Conservation (phyloP, 768 basidiomycete species). For the Suillus plorans region DNA sequence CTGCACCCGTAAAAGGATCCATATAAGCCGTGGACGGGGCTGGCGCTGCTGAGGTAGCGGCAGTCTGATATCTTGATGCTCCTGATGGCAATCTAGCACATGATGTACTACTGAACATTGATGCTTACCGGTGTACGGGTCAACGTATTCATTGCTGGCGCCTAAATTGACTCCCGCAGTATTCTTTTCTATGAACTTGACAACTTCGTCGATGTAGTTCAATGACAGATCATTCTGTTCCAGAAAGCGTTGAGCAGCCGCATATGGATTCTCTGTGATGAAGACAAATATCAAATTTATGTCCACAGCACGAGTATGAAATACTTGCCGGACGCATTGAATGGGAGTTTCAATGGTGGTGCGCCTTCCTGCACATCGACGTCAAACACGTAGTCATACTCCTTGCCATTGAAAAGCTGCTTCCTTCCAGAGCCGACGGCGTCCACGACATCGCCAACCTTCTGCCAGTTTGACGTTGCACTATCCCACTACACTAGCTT, state of each 20-base stretch:
- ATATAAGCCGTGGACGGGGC: slow-evolving; percentile 40
- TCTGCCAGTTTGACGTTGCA: slow-evolving; percentile 72
- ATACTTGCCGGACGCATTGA: slow-evolving; percentile 76
- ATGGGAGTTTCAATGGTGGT: slow-evolving; percentile 92
- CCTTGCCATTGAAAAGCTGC: slow-evolving; percentile 89
- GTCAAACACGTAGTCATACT: slow-evolving; percentile 99
- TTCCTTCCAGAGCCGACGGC: slow-evolving; percentile 89
- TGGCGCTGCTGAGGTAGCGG: slow-evolving; percentile 30
- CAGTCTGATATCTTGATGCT: slow-evolving; percentile 59
- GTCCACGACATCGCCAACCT: slow-evolving; percentile 94
- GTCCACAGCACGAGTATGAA: background rate
- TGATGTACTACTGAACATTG: background rate
- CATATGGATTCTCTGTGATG: slow-evolving; percentile 80
- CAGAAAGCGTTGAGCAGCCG: slow-evolving; percentile 88
- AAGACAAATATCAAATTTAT: background rate
- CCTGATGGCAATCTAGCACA: slow-evolving; percentile 35
- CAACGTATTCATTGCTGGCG: slow-evolving; percentile 60
- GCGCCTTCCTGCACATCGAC: slow-evolving; percentile 93
- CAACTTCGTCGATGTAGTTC: slow-evolving; percentile 86
- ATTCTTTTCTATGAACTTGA: slow-evolving; percentile 91
- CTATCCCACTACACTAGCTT: slow-evolving; percentile 73
- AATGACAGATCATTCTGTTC: slow-evolving; percentile 79
- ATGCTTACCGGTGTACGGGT: slow-evolving; percentile 83
- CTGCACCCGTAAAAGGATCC: slow-evolving; percentile 76
- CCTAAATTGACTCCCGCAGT: slow-evolving; percentile 76